These are phyloP conservation scores for Panicum virgatum DNA, from an alignment of 202 grass and related monocot genomes.

Conservation along the genomic window DNA sequence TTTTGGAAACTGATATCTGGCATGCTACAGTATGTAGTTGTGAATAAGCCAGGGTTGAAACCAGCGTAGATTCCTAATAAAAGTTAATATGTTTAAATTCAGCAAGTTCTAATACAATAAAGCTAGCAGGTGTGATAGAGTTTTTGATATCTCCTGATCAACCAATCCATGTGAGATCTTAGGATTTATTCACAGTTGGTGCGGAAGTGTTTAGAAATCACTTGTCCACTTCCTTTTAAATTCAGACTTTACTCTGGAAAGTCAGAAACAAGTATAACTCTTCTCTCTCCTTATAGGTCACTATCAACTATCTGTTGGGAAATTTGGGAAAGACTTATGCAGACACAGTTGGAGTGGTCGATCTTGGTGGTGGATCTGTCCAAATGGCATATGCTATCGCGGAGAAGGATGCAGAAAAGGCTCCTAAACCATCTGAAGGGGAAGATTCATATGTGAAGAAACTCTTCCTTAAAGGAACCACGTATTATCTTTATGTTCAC, in stretches of 20 bases:
- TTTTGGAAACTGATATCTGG: neutral
- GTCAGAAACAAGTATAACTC: neutral
- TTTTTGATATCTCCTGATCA: neutral
- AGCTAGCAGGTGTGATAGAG: neutral
- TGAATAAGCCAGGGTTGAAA: neutral
- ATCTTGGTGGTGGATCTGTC: slow-evolving; percentile 92
- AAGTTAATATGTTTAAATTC: neutral
- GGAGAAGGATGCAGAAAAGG: slow-evolving; percentile 75
- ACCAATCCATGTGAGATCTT: neutral
- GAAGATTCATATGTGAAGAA: slow-evolving; percentile 90
- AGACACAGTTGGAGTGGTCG: slow-evolving; percentile 91
- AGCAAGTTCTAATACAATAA: neutral
- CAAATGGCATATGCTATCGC: slow-evolving; percentile 99
- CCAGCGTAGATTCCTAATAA: neutral
- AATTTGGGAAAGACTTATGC: slow-evolving; percentile 76
- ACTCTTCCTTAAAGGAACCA: slow-evolving; percentile 80
- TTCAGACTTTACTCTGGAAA: neutral
- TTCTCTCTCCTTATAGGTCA: slow-evolving; percentile 52
- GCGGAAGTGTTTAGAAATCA: neutral
- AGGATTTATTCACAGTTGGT: neutral
- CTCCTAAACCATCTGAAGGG: slow-evolving; percentile 66
- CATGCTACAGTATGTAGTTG: neutral
- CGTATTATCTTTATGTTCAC: slow-evolving; percentile 94
- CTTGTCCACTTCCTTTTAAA: neutral
- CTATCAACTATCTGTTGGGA: slow-evolving; percentile 90